Evolutionary conservation across 1,284 basidiomycete genomes (phyloP).

Genomic region (Lentinula novae-zelandiae): DNA sequence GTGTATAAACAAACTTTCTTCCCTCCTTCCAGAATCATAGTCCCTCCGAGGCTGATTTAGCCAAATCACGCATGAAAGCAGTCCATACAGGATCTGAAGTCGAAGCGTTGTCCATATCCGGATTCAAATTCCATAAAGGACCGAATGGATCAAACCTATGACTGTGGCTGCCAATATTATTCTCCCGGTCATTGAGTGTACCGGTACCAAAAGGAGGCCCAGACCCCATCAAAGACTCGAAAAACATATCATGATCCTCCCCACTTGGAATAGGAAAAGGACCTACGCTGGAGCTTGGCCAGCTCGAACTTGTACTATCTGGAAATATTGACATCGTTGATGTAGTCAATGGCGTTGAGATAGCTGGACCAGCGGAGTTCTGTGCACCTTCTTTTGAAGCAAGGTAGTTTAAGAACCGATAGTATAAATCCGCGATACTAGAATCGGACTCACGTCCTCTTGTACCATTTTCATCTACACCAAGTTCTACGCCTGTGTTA

Average conservation of each 20-base stretch:
- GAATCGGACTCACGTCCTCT: background rate
- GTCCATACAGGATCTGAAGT: background rate
- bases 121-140: background rate
- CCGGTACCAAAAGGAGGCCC: background rate
- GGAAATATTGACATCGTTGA: background rate
- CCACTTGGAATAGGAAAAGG: background rate
- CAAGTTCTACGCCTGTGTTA: background rate
- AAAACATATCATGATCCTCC: background rate
- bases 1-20: too few species aligned
- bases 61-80: constrained; percentile 1
- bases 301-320: background rate
- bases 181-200: background rate
- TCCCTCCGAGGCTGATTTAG: background rate
- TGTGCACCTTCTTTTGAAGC: background rate
- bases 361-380: background rate
- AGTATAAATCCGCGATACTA: background rate
- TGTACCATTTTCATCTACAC: background rate
- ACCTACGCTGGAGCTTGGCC: background rate
- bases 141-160: background rate
- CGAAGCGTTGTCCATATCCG: background rate
- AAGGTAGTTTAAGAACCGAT: constrained; percentile 2
- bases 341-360: background rate
- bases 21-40: background rate
- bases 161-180: background rate
- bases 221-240: background rate